Conservation (phyloP, 1,284 basidiomycete genomes). For the Trichosporon faecale region DNA sequence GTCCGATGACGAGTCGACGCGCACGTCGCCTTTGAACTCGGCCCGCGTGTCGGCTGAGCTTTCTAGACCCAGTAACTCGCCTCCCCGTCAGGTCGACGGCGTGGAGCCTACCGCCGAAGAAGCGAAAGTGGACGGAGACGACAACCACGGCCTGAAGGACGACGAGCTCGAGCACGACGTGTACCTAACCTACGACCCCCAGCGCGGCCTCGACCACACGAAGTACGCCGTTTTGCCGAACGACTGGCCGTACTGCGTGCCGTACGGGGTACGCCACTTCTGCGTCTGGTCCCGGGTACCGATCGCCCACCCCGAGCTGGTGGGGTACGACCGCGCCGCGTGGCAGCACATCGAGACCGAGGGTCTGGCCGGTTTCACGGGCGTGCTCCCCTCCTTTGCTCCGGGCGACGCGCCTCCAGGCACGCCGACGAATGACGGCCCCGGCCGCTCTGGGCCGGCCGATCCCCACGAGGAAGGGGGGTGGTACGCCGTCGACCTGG, state of each 20-base stretch:
- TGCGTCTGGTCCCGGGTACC: constrained; percentile 50
- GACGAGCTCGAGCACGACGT: constrained; percentile 20
- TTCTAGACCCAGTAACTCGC: background rate
- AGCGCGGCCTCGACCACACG: constrained; percentile 32
- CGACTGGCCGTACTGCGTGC: constrained; percentile 52
- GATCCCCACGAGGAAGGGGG: constrained; percentile 22
- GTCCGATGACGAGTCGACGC: background rate
- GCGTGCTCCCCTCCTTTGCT: constrained; percentile 30
- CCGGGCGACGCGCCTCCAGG: no score
- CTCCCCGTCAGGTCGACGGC: background rate
- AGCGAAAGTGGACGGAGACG: constrained; percentile 16
- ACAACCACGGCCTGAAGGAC: background rate
- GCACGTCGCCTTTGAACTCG: background rate
- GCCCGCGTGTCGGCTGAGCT: background rate
- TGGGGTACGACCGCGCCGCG: constrained; percentile 35
- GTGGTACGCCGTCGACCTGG: constrained; percentile 40
- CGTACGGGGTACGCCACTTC: constrained; percentile 47
- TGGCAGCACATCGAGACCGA: constrained; percentile 43
- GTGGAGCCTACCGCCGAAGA: no score
- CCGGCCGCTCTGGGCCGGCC: background rate
- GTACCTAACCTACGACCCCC: constrained; percentile 35
- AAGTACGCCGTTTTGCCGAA: constrained; percentile 48
- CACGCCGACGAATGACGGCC: background rate
- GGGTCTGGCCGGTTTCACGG: constrained; percentile 48
- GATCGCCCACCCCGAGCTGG: constrained; percentile 45